Evolutionary conservation across 2,329 filamentous ascomycete genomes (phyloP).

Genomic region (Scedosporium apiospermum): DNA sequence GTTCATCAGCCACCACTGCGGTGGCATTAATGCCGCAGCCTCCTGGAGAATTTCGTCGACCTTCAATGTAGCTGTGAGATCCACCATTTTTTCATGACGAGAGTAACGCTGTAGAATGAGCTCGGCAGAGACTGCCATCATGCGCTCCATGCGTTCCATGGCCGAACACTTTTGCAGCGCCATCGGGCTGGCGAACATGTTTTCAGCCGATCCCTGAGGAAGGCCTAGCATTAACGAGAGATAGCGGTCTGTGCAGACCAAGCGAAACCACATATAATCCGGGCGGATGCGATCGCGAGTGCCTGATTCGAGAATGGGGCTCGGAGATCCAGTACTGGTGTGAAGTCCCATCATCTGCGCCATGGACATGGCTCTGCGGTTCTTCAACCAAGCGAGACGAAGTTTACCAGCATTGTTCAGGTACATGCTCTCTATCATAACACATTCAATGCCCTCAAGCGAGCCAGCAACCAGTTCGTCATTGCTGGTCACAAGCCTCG

Average conservation of each 20-base stretch:
- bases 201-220: constrained; percentile 20
- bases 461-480: constrained; percentile 35
- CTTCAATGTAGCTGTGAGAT: constrained; percentile 15
- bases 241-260: constrained; percentile 26
- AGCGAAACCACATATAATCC: constrained; percentile 24
- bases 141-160: constrained; percentile 24
- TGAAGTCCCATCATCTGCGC: constrained; percentile 20
- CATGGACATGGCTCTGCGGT: constrained; percentile 33
- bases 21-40: constrained; percentile 20
- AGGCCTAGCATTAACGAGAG: constrained; percentile 30
- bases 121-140: neutral
- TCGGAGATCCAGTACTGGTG: neutral
- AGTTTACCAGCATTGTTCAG: constrained; percentile 36
- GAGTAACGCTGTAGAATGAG: neutral
- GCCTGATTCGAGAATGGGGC: neutral
- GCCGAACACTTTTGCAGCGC: constrained; percentile 6
- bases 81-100: neutral
- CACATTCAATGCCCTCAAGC: constrained; percentile 38
- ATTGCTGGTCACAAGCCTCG: neutral
- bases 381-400: constrained; percentile 28
- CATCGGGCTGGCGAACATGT: constrained; percentile 11
- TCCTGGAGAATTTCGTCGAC: constrained; percentile 23
- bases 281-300: neutral
- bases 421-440: constrained; percentile 38
- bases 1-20: constrained; percentile 25